Percentiles rank a stretch among this genome's conserved stretches.
phyloP scores from a whole-genome alignment of 495 filamentous ascomycete genomes.

The Stereocaulon alpinum region DNA sequence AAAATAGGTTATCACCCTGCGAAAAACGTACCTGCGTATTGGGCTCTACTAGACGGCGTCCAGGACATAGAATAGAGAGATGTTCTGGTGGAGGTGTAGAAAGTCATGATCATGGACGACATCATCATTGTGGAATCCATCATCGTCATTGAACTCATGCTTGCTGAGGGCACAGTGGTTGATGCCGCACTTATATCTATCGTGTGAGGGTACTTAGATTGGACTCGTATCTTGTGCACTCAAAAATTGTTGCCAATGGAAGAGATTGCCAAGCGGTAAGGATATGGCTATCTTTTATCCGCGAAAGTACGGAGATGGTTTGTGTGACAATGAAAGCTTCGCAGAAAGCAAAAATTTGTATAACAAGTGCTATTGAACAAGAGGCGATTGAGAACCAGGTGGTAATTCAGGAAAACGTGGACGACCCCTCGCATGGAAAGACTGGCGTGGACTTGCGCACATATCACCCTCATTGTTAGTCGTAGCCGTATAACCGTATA shows the following conservation, averaged over 20 bases:
- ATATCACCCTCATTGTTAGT: background rate
- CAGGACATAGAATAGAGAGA: conserved; percentile 65
- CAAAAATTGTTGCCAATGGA: background rate
- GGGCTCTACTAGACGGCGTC: conserved; percentile 55
- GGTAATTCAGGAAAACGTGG: background rate
- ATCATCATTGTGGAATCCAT: background rate
- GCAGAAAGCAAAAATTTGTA: no score
- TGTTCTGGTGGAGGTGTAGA: conserved; percentile 54
- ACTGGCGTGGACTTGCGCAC: background rate
- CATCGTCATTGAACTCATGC: background rate
- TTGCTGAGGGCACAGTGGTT: conserved; percentile 9
- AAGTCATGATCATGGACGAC: conserved; percentile 34
- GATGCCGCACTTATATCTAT: conserved; percentile 17
- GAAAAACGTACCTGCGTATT: conserved; percentile 48
- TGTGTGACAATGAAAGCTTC: no score
- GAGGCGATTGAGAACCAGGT: background rate
- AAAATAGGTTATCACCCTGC: no score
- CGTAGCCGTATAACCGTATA: background rate
- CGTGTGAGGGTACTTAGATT: background rate
- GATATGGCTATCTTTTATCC: no score
- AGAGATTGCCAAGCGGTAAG: background rate
- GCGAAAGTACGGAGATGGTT: no score
- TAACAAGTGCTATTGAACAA: background rate
- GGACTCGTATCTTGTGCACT: background rate
- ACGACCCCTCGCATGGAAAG: background rate